Conservation (phyloP, 148 eudicot species). For the Gaultheria prostrata region DNA sequence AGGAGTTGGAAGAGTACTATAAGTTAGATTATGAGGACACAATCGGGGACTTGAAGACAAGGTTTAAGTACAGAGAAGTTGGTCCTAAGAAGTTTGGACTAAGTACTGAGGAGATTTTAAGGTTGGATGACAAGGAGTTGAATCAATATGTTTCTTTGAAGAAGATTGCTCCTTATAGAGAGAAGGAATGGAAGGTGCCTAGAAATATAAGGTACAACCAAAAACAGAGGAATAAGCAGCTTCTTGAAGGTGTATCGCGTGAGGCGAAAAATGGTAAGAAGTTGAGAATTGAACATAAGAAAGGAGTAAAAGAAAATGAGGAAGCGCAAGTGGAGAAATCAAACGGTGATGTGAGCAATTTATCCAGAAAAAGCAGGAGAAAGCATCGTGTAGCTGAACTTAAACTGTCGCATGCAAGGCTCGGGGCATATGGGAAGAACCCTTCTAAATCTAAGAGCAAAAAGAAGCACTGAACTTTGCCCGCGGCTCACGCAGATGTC, state of each 20-base stretch:
- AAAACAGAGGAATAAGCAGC: background rate
- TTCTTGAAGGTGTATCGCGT: slow-evolving; percentile 25
- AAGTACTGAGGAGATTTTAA: slow-evolving; percentile 51
- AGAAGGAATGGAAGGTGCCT: slow-evolving; percentile 79
- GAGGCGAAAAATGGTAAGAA: slow-evolving; percentile 23
- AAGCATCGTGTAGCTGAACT: slow-evolving; percentile 40
- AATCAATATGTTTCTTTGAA: slow-evolving; percentile 80
- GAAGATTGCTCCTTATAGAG: slow-evolving; percentile 84
- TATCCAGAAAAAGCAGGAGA: slow-evolving; percentile 55
- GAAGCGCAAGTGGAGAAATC: slow-evolving; percentile 25
- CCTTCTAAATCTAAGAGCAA: slow-evolving; percentile 53
- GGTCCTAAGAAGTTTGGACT: slow-evolving; percentile 54
- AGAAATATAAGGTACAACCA: slow-evolving; percentile 26
- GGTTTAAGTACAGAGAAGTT: slow-evolving; percentile 76
- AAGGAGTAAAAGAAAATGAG: slow-evolving; percentile 20
- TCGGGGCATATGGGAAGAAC: slow-evolving; percentile 54
- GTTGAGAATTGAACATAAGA: slow-evolving; percentile 23
- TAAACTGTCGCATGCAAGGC: slow-evolving; percentile 44
- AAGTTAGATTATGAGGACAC: slow-evolving; percentile 87
- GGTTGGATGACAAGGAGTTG: slow-evolving; percentile 79
- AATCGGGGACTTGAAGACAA: slow-evolving; percentile 83
- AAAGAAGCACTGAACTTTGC: slow-evolving; percentile 35
- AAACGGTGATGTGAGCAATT: slow-evolving; percentile 30
- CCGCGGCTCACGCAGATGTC: background rate
- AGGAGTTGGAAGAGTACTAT: slow-evolving; percentile 72